Conservation (phyloP, 371 early-diverging fungal species). For the Apophysomyces trapeziformis region DNA sequence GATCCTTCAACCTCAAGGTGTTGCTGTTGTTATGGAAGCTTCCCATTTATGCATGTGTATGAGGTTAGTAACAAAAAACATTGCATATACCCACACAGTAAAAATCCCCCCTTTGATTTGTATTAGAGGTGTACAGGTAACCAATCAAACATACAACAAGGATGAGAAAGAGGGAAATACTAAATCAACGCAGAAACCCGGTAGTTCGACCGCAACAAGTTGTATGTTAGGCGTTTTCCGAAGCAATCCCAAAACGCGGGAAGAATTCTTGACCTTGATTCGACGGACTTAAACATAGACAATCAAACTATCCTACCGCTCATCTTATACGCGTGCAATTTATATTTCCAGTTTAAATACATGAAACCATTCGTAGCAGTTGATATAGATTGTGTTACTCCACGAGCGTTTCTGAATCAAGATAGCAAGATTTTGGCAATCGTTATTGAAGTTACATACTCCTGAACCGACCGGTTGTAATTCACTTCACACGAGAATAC, state of each 20-base stretch:
- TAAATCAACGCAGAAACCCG: conserved; percentile 72
- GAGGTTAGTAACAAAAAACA: conserved; percentile 16
- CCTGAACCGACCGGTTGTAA: no score
- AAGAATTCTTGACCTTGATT: conserved; percentile 88
- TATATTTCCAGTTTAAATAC: no score
- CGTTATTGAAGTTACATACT: no score
- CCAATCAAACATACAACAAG: conserved; percentile 1
- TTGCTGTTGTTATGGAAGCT: conserved; percentile 96
- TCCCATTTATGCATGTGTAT: conserved; percentile 57
- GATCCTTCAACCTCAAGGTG: conserved; percentile 91
- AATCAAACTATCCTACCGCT: background rate
- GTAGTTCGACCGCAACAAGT: conserved; percentile 87
- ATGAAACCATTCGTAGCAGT: no score
- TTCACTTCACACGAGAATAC: no score
- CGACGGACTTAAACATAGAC: conserved; percentile 23
- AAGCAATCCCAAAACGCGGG: conserved; percentile 89
- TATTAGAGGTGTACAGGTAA: conserved; percentile 45
- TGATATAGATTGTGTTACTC: no score
- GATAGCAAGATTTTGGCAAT: no score
- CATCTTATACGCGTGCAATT: no score
- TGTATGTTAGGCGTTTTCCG: conserved; percentile 94
- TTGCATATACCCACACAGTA: background rate
- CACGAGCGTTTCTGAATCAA: no score
- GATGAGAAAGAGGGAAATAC: background rate
- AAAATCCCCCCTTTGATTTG: background rate